phyloP scores from a whole-genome alignment of 106 monocot genomes.

The Dendrobium chrysotoxum region DNA sequence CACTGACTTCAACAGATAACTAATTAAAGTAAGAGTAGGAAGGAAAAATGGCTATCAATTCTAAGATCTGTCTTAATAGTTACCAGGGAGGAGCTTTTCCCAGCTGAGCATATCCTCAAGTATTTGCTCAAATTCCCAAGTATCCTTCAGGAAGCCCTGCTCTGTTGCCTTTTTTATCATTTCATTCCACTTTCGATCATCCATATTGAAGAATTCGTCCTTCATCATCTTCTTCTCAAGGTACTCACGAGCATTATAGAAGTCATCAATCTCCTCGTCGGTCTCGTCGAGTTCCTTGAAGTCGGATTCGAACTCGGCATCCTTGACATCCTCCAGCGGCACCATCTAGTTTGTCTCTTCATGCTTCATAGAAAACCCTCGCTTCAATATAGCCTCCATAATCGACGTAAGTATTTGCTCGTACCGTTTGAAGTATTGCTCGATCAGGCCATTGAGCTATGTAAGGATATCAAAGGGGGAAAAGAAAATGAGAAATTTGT shows the following conservation, averaged over 20 bases:
- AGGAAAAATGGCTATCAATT: neutral
- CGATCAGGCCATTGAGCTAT: slow-evolving; percentile 62
- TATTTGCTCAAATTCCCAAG: slow-evolving; percentile 73
- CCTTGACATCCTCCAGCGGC: slow-evolving; percentile 46
- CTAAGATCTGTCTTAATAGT: neutral
- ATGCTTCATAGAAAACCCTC: slow-evolving; percentile 50
- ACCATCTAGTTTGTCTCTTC: slow-evolving; percentile 52
- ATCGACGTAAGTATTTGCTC: slow-evolving; percentile 46
- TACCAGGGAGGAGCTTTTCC: slow-evolving; percentile 91
- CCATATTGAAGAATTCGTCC: slow-evolving; percentile 81
- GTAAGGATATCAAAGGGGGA: neutral
- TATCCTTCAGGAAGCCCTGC: slow-evolving; percentile 57
- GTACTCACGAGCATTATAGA: slow-evolving; percentile 65
- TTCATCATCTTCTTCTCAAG: slow-evolving; percentile 56
- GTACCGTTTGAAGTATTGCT: slow-evolving; percentile 48
- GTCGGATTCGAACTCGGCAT: slow-evolving; percentile 80
- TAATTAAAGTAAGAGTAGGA: neutral
- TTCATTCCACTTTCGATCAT: slow-evolving; percentile 80
- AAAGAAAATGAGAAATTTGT: neutral
- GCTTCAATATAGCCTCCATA: slow-evolving; percentile 50
- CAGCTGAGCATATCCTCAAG: slow-evolving; percentile 95
- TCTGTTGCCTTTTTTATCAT: slow-evolving; percentile 70
- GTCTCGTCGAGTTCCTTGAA: slow-evolving; percentile 78
- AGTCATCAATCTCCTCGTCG: slow-evolving; percentile 69
- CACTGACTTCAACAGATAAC: neutral